These are phyloP conservation scores for Cladosporium sp. DNA, from an alignment of 2,329 filamentous ascomycete genomes.

Conservation along the genomic window DNA sequence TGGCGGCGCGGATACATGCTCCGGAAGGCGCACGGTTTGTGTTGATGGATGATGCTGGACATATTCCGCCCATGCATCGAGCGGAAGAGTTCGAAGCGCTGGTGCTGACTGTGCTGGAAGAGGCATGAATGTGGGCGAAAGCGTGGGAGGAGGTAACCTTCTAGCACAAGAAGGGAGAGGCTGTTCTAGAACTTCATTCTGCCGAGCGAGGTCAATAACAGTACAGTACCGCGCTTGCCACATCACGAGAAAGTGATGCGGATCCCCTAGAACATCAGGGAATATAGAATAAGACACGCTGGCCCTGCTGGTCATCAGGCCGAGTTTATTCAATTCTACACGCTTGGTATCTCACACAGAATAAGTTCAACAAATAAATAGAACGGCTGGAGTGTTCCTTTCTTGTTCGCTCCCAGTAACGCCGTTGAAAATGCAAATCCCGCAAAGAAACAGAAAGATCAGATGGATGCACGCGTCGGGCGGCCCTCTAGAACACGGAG, in stretches of 20 bases:
- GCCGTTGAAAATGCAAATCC: slow-evolving; percentile 17
- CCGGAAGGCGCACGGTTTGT: slow-evolving; percentile 26
- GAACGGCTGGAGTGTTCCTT: slow-evolving; percentile 6
- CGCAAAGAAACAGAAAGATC: background rate
- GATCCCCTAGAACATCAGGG: background rate
- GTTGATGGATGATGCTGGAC: slow-evolving; percentile 31
- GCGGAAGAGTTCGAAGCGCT: slow-evolving; percentile 30
- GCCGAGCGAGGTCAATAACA: background rate
- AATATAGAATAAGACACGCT: background rate
- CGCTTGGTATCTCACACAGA: slow-evolving; percentile 20
- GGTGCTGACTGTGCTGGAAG: slow-evolving; percentile 28
- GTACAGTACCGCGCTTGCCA: background rate
- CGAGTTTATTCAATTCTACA: slow-evolving; percentile 12
- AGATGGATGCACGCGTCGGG: background rate
- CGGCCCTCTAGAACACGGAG: slow-evolving; percentile 74
- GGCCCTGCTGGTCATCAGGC: slow-evolving; percentile 10
- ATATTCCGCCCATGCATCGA: slow-evolving; percentile 36
- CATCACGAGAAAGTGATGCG: background rate
- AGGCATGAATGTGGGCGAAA: background rate
- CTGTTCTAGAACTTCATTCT: background rate
- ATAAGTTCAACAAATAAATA: slow-evolving; percentile 13
- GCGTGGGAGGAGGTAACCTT: background rate
- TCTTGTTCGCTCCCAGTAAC: slow-evolving; percentile 17
- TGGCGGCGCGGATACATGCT: slow-evolving; percentile 26
- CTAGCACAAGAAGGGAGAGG: background rate